phyloP scores from a whole-genome alignment of 306 rosid species.

The Glycine tomentella region DNA sequence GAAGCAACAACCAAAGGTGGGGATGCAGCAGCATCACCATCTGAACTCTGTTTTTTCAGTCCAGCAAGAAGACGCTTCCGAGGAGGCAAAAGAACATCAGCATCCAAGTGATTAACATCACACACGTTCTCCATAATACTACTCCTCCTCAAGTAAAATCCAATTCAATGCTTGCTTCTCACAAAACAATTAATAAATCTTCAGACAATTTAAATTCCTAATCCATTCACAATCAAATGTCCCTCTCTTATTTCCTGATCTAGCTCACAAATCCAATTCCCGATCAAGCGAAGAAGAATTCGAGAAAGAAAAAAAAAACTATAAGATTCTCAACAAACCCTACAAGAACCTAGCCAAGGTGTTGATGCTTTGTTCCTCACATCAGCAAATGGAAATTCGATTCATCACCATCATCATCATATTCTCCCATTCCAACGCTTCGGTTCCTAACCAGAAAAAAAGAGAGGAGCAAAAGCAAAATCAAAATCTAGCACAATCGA shows the following conservation, averaged over 20 bases:
- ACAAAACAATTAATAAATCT: conserved; percentile 46
- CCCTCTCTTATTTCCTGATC: neutral
- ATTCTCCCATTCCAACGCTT: conserved; percentile 34
- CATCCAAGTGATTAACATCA: conserved; percentile 76
- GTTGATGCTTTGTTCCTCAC: conserved; percentile 3
- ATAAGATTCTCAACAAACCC: conserved; percentile 32
- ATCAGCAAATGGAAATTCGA: conserved; percentile 22
- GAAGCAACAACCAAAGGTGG: conserved; percentile 61
- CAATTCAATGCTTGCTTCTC: conserved; percentile 38
- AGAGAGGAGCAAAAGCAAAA: neutral
- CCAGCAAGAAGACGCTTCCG: conserved; percentile 94
- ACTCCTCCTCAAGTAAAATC: conserved; percentile 42
- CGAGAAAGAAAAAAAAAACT: conserved; percentile 5
- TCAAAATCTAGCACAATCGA: conserved; percentile 36
- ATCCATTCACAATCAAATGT: conserved; percentile 43
- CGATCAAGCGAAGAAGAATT: conserved; percentile 36
- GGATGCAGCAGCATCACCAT: conserved; percentile 57
- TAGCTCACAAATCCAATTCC: conserved; percentile 38
- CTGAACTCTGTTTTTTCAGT: conserved; percentile 73
- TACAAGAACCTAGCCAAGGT: conserved; percentile 34
- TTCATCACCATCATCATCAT: conserved; percentile 20
- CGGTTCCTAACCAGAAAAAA: conserved; percentile 32
- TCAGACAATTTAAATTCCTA: conserved; percentile 47
- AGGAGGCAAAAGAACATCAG: conserved; percentile 90
- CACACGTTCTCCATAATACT: conserved; percentile 74